Evolutionary conservation across 164 flowering plant genomes (phyloP), one percentile per base, ranked within the genome.

Genomic region (Litsea cubeba): DNA sequence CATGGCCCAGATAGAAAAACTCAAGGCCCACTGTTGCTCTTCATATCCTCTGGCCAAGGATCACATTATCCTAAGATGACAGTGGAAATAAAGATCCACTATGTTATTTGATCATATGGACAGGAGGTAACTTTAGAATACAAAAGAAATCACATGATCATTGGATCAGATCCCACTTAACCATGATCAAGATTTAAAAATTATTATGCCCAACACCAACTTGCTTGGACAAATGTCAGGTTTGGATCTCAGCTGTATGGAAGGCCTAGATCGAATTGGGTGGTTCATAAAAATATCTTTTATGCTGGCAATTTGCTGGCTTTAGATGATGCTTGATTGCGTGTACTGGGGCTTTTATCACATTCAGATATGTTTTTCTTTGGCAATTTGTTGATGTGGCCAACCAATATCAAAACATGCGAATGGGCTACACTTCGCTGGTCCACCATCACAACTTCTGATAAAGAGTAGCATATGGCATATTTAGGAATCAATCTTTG

Each of bases 131-230:
- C 20, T 12, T 10, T 6, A 25, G 25, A 49, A 69, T 64, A 8
- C 26, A 20, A n/a, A 32, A 60, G 50, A 30, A 62, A 58, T 3
- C 50, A 46, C 62, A 58, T 12, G 26, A 20, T 49, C 71, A 26
- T 70, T 63, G 77, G 63, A 69, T 71, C 77, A 69, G 72, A 70
- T 62, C 22, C 76, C 62, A 46, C n/a, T 22, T 63, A 70, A 70
- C 26, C 63, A 62, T 69, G 62, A 62, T 75, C 62, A 67, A 20
- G n/a, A 12, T 18, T 35, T 25, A 50, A 54, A 74, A 73, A 73
- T 65, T 26, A 69, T 60, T 69, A 74, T 68, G 68, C 67, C 40
- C 3, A 69, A 23, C 6, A 60, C 22, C 40, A 17, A 32, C 1
- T 32, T 68, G 50, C 69, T 68, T 15, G 18, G 18, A 15, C 62